Base-by-base conservation (phyloP, 345 rosid genomes). In the Aquilaria sinensis region DNA sequence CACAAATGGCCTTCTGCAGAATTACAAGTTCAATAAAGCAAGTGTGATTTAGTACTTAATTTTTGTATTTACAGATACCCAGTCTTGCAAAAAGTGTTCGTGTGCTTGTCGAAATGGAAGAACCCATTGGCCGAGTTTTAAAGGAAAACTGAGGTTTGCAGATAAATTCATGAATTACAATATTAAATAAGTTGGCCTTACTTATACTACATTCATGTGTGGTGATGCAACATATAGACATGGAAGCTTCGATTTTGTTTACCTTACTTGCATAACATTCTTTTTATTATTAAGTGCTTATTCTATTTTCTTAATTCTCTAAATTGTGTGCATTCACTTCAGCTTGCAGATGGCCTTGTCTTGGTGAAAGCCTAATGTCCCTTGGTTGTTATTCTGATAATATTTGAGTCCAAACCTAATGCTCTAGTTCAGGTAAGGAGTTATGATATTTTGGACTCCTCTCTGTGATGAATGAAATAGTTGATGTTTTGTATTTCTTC, bases 381-480 rank as follows among this genome's bases (percentile, higher is more conserved):
- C 58, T 69, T 84, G 59, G 94, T 90, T 47, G 94, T 84, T 58
- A 83, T 87, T 62, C 72, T 87, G 62, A 76, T 87, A 64, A 78
- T 87, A 58, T 87, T 87, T 66, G 94, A 84, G 79, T 78, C 90
- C 71, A 90, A 90, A 62, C 90, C 90, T 49, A 88, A 87, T 56
- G 90, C 94, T 12, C 78, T 87, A 31, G 88, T 87, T 45, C 90
- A 84, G 94, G 94, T 87, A 76, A 60, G 23, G 66, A 48, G 14
- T 57, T 11, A 53, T 51, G 47, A 51, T 51, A 34, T 15, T 54
- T 34, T 62, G 47, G 15, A 51, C 47, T 51, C 14, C 53, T 49
- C 10, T 61, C 31, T 61, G n/a, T 61, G 47, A 61, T 61, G 31
- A 50, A 45, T 61, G 31, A 53, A 47, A 46, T 23, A 47, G 52